Evolutionary conservation across 805 yeast species (phyloP), one percentile per base, ranked within the genome.

Genomic region (Zygoascus biomembranicola): DNA sequence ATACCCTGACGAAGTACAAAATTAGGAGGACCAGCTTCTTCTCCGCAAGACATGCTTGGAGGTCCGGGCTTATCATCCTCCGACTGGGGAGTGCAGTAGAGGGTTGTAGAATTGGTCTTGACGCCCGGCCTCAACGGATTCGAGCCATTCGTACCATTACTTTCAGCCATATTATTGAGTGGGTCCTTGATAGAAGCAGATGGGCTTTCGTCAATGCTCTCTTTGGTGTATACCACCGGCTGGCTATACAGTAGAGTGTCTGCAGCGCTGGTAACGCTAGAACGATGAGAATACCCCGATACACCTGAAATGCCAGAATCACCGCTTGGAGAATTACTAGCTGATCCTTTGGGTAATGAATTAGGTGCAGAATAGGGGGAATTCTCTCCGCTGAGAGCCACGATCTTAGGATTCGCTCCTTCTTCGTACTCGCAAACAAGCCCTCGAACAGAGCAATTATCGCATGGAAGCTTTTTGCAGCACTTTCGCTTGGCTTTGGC

Each of bases 401-500:
- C 4, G 16, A 16, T 42, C 26, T 42, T 42, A 8, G 52, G 51
- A 26, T 14, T 18, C 35, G 52, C 50, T 9, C 46, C 55, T 9
- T 43, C 47, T 32, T 52, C 55, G 42, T 57, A 57, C 28, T 32
- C 50, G 45, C 60, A 57, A 13, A 43, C 52, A 11, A 57, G 13
- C 19, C 49, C 49, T 10, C 60, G 52, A 37, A 57, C 47, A 31
- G 37, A 16, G 41, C 60, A 57, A 51, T 57, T 53, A 19, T 20
- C 50, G 43, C 60, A 57, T 1, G 60, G 60, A 13, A n/a, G 18
- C 28, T 53, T 50, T 41, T 49, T 42, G 16, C 55, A 53, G 43
- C 60, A 57, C 49, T 55, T 57, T 11, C 60, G 52, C 41, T 57
- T 57, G 1, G 60, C 50, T 32, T 47, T 49, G 6, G 55, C 55